Evolutionary conservation across 306 rosid genomes (phyloP), one percentile per base, ranked within the genome.

Genomic region (Oxytropis ochrocephala): DNA sequence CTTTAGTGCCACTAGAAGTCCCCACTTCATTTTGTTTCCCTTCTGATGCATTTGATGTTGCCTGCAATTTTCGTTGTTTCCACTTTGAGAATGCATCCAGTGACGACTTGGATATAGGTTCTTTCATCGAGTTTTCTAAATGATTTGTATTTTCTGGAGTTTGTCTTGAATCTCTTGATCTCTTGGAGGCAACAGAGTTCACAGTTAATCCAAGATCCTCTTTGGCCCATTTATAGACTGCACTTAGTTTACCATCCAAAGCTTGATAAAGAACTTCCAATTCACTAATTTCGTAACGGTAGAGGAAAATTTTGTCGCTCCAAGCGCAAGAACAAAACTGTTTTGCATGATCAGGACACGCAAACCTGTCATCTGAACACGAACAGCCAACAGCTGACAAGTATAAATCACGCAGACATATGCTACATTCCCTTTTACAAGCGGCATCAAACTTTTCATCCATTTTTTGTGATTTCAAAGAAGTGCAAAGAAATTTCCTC

Each of bases 301-400:
- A 79, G 39, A 85, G 80, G 72, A 87, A 64, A 67, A 49, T 61
- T 74, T 77, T 88, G 36, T 83, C 58, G 50, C 68, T 52, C 97
- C 97, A 90, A 81, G 80, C 24, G 75, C 97, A 94, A 76, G 85
- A 71, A 83, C 99, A 94, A 14, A 91, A 77, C 74, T 85, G 89
- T 79, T 81, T 94, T 29, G 88, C 89, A 51, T 94, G 99, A 75
- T 75, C 33, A 62, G 91, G 89, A 75, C 99, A 91, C 0, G 89
- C 90, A 82, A 79, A 89, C 78, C 63, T 84, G 79, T 83, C 78
- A 7, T 72, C 62, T 57, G 90, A 85, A 71, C 99, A 94, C 27
- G 72, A 77, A 74, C 99, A 94, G 46, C 80, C 72, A 42, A 83
- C 85, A 11, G 97, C 99, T 33, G 96, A 85, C 38, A 89, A 66